phyloP scores from a whole-genome alignment of 2,329 filamentous ascomycete genomes.

The Scleromitrula shiraiana region DNA sequence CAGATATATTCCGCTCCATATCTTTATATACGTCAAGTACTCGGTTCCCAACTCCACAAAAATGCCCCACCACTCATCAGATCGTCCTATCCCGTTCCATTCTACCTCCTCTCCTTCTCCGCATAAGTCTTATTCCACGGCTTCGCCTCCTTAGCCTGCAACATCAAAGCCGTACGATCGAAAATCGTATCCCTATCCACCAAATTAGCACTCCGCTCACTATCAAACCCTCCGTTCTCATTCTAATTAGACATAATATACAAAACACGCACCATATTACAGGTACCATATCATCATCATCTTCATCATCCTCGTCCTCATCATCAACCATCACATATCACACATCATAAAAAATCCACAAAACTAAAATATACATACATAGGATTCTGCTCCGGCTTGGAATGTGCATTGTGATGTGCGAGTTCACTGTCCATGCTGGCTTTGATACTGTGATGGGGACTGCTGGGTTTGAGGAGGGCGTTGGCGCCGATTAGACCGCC shows the following conservation, averaged over 20 bases:
- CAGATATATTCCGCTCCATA: too few relatives aligned
- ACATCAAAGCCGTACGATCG: constrained; percentile 13
- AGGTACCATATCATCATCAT: too few relatives aligned
- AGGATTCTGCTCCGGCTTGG: constrained; percentile 3
- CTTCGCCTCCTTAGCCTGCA: constrained; percentile 10
- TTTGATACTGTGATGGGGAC: constrained; percentile 4
- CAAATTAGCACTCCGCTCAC: neutral
- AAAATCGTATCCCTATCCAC: constrained; percentile 12
- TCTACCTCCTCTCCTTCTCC: constrained; percentile 9
- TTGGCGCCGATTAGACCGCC: constrained; percentile 7
- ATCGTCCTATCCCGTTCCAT: too few relatives aligned
- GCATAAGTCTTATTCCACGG: constrained; percentile 13
- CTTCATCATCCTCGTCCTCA: neutral
- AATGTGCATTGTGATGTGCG: constrained; percentile 1
- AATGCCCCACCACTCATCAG: too few relatives aligned
- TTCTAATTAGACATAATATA: neutral
- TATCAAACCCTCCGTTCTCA: too few relatives aligned
- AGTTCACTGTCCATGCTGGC: constrained; percentile 2
- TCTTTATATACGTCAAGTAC: too few relatives aligned
- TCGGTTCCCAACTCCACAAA: too few relatives aligned
- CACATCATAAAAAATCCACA: neutral
- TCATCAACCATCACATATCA: neutral
- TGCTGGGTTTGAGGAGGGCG: neutral
- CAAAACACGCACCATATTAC: neutral
- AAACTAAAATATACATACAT: constrained; percentile 6